Conservation (phyloP, 148 eudicot genomes). For the Arbutus unedo region DNA sequence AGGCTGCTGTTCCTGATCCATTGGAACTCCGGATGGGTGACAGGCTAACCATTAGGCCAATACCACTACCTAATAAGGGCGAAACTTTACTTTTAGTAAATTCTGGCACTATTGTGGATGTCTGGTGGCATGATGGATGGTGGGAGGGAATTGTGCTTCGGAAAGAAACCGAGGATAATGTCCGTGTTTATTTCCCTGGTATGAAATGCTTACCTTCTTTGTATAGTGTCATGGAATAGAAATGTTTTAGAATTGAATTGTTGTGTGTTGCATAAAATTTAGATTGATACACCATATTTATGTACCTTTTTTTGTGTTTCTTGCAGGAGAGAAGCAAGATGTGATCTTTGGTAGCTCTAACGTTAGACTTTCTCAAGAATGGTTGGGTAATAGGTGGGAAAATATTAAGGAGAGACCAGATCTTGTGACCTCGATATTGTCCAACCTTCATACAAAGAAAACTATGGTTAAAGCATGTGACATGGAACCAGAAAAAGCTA, state of each 20-base stretch:
- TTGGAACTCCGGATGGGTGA: slow-evolving; percentile 56
- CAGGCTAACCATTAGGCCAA: slow-evolving; percentile 62
- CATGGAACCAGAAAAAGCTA: slow-evolving; percentile 8
- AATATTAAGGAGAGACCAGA: slow-evolving; percentile 49
- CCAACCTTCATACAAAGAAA: slow-evolving; percentile 12
- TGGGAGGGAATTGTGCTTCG: slow-evolving; percentile 86
- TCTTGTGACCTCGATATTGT: slow-evolving; percentile 36
- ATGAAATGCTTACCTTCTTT: background rate
- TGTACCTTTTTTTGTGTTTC: background rate
- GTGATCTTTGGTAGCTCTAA: slow-evolving; percentile 31
- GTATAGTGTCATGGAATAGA: background rate
- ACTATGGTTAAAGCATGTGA: background rate
- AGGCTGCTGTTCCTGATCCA: slow-evolving; percentile 52
- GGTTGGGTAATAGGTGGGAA: slow-evolving; percentile 68
- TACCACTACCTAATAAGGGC: slow-evolving; percentile 12
- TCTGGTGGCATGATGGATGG: slow-evolving; percentile 90
- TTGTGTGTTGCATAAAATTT: too few relatives aligned
- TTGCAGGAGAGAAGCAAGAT: slow-evolving; percentile 64
- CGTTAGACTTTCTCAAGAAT: slow-evolving; percentile 74
- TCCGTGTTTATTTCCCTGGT: slow-evolving; percentile 80
- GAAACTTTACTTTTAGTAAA: slow-evolving; percentile 26
- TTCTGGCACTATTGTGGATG: slow-evolving; percentile 71
- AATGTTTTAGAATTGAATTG: background rate
- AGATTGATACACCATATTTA: background rate
- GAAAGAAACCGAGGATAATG: slow-evolving; percentile 42